Conservation (phyloP, 1,139 yeast genomes). For the Diutina siamensis region DNA sequence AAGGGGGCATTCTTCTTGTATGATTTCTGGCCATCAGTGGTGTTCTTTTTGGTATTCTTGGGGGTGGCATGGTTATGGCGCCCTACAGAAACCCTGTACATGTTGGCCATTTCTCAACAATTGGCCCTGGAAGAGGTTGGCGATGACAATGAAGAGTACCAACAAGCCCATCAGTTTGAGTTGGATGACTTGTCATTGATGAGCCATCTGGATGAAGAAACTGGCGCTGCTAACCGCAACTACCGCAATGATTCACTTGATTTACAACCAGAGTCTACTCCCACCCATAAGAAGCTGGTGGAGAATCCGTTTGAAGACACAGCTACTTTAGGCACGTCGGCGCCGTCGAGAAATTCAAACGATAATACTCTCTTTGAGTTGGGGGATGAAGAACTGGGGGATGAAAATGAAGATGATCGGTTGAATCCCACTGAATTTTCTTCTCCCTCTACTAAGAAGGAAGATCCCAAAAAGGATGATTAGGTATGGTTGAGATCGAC, state of each 20-base stretch:
- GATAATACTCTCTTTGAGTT: slow-evolving; percentile 4
- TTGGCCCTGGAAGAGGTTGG: slow-evolving; percentile 59
- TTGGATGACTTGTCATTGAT: slow-evolving; percentile 62
- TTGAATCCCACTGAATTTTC: not conserved
- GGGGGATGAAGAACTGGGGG: not conserved
- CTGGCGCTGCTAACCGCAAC: not conserved
- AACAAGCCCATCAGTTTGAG: slow-evolving; percentile 49
- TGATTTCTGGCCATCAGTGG: slow-evolving; percentile 92
- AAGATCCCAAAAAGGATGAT: not conserved
- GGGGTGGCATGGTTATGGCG: slow-evolving; percentile 91
- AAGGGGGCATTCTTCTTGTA: slow-evolving; percentile 77
- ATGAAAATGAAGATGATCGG: slow-evolving; percentile 1
- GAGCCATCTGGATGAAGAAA: slow-evolving; percentile 36
- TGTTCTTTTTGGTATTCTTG: slow-evolving; percentile 74
- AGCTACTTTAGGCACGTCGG: not conserved
- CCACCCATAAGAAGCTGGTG: slow-evolving; percentile 3
- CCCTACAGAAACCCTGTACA: slow-evolving; percentile 90
- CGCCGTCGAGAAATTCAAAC: not conserved
- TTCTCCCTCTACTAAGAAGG: too few relatives aligned
- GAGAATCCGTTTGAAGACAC: not conserved
- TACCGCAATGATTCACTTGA: slow-evolving; percentile 1
- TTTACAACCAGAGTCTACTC: not conserved
- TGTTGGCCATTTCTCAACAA: slow-evolving; percentile 92
- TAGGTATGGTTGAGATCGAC: not conserved
- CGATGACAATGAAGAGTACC: slow-evolving; percentile 18